Conservation (phyloP, 2,329 filamentous ascomycete genomes). For the Hymenoscyphus infarciens region DNA sequence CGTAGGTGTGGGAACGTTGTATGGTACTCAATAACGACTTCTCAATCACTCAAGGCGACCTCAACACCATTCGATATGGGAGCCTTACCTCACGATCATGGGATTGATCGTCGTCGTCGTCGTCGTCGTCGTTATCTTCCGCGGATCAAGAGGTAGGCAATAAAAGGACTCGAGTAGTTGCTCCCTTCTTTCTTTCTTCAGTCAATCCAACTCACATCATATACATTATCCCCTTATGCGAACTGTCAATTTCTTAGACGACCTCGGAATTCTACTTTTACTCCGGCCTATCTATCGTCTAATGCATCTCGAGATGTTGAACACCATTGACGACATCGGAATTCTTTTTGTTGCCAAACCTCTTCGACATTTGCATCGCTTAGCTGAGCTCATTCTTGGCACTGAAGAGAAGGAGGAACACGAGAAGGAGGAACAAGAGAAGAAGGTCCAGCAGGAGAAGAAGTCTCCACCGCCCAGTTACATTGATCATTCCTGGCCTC, state of each 20-base stretch:
- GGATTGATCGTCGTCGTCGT: background rate
- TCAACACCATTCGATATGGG: background rate
- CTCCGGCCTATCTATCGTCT: conserved; percentile 20
- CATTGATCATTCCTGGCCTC: conserved; percentile 5
- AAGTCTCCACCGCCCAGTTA: background rate
- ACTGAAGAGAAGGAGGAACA: background rate
- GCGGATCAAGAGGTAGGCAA: background rate
- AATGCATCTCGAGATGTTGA: conserved; percentile 18
- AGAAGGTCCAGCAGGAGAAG: background rate
- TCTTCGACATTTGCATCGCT: conserved; percentile 20
- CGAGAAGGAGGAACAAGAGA: background rate
- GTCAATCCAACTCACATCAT: conserved; percentile 6
- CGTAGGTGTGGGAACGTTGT: background rate
- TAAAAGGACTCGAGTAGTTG: conserved; percentile 9
- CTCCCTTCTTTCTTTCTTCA: background rate
- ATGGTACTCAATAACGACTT: background rate
- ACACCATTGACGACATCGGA: conserved; percentile 27
- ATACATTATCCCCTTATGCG: conserved; percentile 7
- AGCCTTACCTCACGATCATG: conserved; percentile 9
- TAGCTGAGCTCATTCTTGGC: conserved; percentile 15
- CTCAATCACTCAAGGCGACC: background rate
- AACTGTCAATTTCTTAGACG: conserved; percentile 27
- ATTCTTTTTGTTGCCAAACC: conserved; percentile 24
- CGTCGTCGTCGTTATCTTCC: background rate
- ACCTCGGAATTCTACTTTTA: conserved; percentile 26